Percentiles rank a stretch among this genome's conserved stretches.
Evolutionary conservation across 768 basidiomycete genomes (phyloP).

Genomic region (Phanerodontia chrysosporium): DNA sequence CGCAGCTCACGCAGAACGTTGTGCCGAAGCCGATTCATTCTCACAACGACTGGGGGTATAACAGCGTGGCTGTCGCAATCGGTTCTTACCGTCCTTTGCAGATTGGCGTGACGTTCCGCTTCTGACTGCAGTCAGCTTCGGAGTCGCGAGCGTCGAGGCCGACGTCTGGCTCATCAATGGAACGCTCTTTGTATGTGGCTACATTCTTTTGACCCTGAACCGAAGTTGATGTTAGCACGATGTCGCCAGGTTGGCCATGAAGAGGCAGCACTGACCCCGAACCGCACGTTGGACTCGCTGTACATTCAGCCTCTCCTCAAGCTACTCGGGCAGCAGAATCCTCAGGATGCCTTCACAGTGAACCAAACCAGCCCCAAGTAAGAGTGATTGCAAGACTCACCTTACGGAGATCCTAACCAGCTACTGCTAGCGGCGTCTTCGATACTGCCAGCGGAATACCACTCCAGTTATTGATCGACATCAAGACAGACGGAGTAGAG

Average conservation of each 20-base stretch:
- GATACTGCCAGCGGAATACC: conserved; percentile 38
- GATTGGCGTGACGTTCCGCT: conserved; percentile 53
- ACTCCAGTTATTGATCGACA: conserved; percentile 47
- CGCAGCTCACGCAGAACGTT: conserved; percentile 43
- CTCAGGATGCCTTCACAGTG: conserved; percentile 35
- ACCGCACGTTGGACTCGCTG: conserved; percentile 43
- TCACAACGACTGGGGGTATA: conserved; percentile 47
- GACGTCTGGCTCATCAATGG: conserved; percentile 46
- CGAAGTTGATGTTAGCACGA: not conserved
- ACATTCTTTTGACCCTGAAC: not conserved
- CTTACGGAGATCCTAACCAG: not conserved
- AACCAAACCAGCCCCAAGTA: conserved; percentile 40
- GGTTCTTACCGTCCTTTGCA: conserved; percentile 13
- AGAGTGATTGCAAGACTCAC: conserved; percentile 8
- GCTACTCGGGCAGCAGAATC: conserved; percentile 40
- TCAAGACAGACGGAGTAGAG: conserved; percentile 49
- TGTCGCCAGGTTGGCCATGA: conserved; percentile 43
- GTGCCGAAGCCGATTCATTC: conserved; percentile 49
- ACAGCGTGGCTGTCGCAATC: not conserved
- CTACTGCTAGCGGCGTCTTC: conserved; percentile 40
- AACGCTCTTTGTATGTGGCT: conserved; percentile 41
- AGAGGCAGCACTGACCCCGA: conserved; percentile 35
- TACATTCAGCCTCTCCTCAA: conserved; percentile 44
- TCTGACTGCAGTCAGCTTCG: conserved; percentile 43
- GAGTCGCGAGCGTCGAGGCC: conserved; percentile 49